Percentiles rank a stretch among this genome's conserved stretches.
Conservation (phyloP, 2,329 filamentous ascomycete species). For the Microsporum canis region DNA sequence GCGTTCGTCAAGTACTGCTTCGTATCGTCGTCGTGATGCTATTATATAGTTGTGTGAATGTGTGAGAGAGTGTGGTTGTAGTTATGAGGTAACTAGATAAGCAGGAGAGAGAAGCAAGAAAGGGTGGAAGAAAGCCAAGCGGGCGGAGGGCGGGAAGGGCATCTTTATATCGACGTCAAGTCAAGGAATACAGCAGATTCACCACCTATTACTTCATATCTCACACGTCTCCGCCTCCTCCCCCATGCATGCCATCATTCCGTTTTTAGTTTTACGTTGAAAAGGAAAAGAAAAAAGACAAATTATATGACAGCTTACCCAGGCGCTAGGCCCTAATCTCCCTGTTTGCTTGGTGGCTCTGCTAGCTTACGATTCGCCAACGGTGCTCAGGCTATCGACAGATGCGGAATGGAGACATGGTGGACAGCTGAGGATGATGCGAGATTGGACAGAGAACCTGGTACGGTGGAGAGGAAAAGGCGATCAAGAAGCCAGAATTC, state of each 20-base stretch:
- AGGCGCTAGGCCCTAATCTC: neutral
- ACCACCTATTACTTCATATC: neutral
- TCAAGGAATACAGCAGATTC: neutral
- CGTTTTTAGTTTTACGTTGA: neutral
- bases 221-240: neutral
- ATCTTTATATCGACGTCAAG: constrained; percentile 2
- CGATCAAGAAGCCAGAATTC: neutral
- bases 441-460: constrained; percentile 2
- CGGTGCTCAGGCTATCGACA: neutral
- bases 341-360: neutral
- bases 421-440: neutral
- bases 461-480: neutral
- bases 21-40: neutral
- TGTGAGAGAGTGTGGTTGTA: neutral
- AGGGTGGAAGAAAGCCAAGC: neutral
- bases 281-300: neutral
- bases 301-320: constrained; percentile 1
- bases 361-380: neutral
- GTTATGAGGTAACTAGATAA: neutral
- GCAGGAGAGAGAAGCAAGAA: neutral
- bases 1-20: neutral
- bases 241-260: neutral
- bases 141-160: neutral
- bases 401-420: neutral
- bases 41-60: neutral